Conservation (phyloP, 1,139 yeast species). For the Kurtzmaniella natalensis region DNA sequence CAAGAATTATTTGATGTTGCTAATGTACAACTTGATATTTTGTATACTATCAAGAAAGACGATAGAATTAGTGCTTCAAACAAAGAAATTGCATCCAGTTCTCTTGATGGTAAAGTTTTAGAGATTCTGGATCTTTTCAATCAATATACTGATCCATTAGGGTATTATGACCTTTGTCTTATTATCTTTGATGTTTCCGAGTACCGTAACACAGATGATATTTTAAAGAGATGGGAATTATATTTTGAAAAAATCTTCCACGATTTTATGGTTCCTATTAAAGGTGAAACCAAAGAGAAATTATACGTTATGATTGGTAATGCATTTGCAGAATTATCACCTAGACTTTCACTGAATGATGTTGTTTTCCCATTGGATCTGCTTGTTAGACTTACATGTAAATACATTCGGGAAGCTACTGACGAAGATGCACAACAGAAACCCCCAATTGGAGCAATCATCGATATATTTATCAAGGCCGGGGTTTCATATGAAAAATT, state of each 20-base stretch:
- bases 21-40: slow-evolving; percentile 78
- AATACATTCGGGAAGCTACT: slow-evolving; percentile 34
- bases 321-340: slow-evolving; percentile 39
- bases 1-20: slow-evolving; percentile 87
- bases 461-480: slow-evolving; percentile 71
- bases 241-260: slow-evolving; percentile 47
- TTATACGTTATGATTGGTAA: slow-evolving; percentile 35
- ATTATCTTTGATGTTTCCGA: slow-evolving; percentile 80
- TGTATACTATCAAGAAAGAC: slow-evolving; percentile 58
- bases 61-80: slow-evolving; percentile 46
- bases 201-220: slow-evolving; percentile 68
- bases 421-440: slow-evolving; percentile 28
- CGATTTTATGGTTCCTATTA: slow-evolving; percentile 25
- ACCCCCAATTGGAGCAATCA: slow-evolving; percentile 39
- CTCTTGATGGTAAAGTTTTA: slow-evolving; percentile 61
- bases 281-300: slow-evolving; percentile 26
- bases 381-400: slow-evolving; percentile 55
- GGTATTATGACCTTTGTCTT: slow-evolving; percentile 79
- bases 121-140: slow-evolving; percentile 79
- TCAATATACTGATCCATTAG: slow-evolving; percentile 81
- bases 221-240: slow-evolving; percentile 66
- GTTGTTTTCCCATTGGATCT: slow-evolving; percentile 78
- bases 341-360: slow-evolving; percentile 49
- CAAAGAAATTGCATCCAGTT: slow-evolving; percentile 43
- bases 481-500: slow-evolving; percentile 71